phyloP scores from a whole-genome alignment of 768 basidiomycete genomes.

The Termitomyces sp. region DNA sequence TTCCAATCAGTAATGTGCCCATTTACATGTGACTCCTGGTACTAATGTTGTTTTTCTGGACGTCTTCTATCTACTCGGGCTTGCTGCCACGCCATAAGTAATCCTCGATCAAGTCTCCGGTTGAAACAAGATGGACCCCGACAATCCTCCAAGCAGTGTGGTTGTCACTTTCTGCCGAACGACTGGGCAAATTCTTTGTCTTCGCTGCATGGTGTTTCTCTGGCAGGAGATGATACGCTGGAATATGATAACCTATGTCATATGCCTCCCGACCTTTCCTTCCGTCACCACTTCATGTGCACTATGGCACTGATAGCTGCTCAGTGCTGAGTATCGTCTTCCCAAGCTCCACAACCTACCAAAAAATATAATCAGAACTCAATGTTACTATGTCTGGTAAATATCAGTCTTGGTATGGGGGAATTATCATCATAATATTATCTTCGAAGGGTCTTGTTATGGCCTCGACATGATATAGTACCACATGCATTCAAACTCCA shows the following conservation, averaged over 20 bases:
- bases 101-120: background rate
- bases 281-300: background rate
- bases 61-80: background rate
- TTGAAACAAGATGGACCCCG: background rate
- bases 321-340: background rate
- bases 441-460: background rate
- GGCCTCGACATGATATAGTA: background rate
- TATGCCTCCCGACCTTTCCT: background rate
- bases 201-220: background rate
- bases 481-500: background rate
- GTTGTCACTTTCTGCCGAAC: background rate
- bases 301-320: background rate
- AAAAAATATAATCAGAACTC: too few relatives aligned
- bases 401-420: background rate
- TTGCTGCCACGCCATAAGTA: background rate
- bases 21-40: background rate
- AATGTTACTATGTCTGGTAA: too few relatives aligned
- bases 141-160: background rate
- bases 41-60: background rate
- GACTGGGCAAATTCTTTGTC: background rate
- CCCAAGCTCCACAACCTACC: background rate
- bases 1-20: too few relatives aligned
- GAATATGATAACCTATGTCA: background rate
- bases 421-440: too few relatives aligned
- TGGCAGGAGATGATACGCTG: background rate